These are phyloP conservation scores for Solanum hybrid DNA, from an alignment of 305 asterid species.

Conservation along the genomic window DNA sequence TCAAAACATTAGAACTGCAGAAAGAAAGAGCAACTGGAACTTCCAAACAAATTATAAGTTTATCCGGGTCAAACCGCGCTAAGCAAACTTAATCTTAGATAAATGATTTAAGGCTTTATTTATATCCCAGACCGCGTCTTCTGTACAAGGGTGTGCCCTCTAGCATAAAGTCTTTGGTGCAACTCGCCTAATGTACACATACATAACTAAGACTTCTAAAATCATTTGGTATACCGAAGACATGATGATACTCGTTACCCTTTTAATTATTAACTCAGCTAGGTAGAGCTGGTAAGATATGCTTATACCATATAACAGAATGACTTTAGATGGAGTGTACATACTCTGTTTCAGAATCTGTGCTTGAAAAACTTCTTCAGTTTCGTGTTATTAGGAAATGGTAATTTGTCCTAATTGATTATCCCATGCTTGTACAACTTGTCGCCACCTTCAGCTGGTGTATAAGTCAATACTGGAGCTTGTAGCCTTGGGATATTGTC, in stretches of 20 bases:
- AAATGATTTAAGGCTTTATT: neutral
- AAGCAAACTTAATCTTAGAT: neutral
- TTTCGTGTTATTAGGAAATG: neutral
- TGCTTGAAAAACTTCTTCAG: neutral
- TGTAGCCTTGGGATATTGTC: slow-evolving; percentile 24
- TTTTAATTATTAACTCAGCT: neutral
- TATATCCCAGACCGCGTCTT: neutral
- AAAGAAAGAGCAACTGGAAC: neutral
- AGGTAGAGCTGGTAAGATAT: neutral
- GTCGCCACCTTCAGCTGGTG: slow-evolving; percentile 83
- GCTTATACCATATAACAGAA: neutral
- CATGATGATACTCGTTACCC: neutral
- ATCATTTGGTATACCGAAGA: neutral
- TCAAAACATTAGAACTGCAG: neutral
- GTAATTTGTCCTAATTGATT: neutral
- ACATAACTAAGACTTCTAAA: neutral
- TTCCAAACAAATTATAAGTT: neutral
- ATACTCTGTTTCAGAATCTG: neutral
- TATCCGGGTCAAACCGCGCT: neutral
- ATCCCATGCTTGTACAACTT: slow-evolving; percentile 48
- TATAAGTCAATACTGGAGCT: slow-evolving; percentile 24
- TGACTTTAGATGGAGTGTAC: neutral
- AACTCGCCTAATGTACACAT: neutral
- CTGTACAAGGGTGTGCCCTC: neutral
- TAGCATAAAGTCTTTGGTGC: neutral